Evolutionary conservation across 768 basidiomycete species (phyloP).

Genomic region (Erythrobasidium yunnanense): DNA sequence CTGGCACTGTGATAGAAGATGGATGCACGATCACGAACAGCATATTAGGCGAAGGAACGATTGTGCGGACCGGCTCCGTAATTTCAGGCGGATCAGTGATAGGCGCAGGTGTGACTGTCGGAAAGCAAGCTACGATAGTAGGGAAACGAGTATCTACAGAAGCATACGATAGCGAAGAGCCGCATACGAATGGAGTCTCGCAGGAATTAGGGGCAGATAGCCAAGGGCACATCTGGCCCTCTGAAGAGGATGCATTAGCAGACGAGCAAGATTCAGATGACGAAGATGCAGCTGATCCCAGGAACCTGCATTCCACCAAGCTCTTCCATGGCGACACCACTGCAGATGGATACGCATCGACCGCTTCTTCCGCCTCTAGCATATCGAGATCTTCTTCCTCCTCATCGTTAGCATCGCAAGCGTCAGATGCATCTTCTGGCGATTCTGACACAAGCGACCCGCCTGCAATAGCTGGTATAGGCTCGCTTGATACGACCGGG

Average conservation of each 20-base stretch:
- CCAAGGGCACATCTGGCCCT: conserved; percentile 25
- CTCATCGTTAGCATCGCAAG: conserved; percentile 14
- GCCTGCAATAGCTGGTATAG: conserved; percentile 33
- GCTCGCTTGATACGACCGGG: conserved; percentile 27
- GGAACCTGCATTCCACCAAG: conserved; percentile 1
- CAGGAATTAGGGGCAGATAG: background rate
- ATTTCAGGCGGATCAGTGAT: conserved; percentile 70
- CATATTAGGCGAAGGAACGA: conserved; percentile 69
- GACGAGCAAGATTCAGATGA: conserved; percentile 29
- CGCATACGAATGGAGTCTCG: background rate
- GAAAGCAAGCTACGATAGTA: conserved; percentile 55
- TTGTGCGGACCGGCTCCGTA: conserved; percentile 55
- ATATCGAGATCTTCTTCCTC: conserved; percentile 16
- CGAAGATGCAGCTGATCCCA: conserved; percentile 4
- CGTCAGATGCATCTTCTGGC: background rate
- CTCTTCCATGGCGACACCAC: background rate
- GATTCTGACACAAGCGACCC: conserved; percentile 3
- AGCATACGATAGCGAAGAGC: conserved; percentile 26
- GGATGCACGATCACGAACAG: conserved; percentile 62
- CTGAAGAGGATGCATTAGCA: background rate
- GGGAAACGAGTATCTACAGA: background rate
- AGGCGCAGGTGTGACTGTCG: conserved; percentile 68
- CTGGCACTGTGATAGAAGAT: conserved; percentile 54
- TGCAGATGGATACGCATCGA: background rate
- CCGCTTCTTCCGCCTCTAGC: conserved; percentile 9